Evolutionary conservation across 768 basidiomycete genomes (phyloP), one percentile per base, ranked within the genome.

Genomic region (Kwoniella heveanensis): DNA sequence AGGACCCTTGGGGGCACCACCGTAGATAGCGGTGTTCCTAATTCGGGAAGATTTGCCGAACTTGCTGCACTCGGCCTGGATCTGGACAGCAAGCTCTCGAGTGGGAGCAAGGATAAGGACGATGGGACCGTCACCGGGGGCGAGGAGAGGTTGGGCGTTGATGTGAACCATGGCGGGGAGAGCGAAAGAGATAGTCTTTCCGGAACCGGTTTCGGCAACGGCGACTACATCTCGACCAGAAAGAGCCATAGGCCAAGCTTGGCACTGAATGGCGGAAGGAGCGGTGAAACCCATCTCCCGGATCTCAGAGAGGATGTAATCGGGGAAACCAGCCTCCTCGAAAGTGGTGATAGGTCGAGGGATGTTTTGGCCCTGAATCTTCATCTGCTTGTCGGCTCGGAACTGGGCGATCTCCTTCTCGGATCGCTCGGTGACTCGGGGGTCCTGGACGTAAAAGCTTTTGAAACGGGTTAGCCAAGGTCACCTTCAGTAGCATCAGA

Each of bases 151-250:
- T 85, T 99, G 96, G 49, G 96, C 96, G 85, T 98, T 99, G 83
- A 99, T 99, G 82, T 99, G 96, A 32, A 99, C 85, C 95, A 98
- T 99, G 54, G 96, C 95, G 44, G 96, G 96, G 49, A 99, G 88
- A 59, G 96, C 95, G 79, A 99, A 99, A 10, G 94, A 87, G 60
- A 99, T 97, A 7, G 96, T 99, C 83, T 99, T 99, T 61, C 96
- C 96, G 80, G 91, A 94, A 60, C 96, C 96, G 9, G 96, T 99
- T 81, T 97, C 94, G 37, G 96, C 94, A 72, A 99, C 92, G 59
- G 95, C 96, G 67, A 82, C 81, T 39, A 97, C 85, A 81, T 99
- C 95, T 65, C 92, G 85, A 58, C 95, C 95, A 53, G 86, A 91
- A 27, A 97, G 83, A 2, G 96, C 95, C 93, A 98, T 98, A 0